phyloP scores from a whole-genome alignment of 192 early-diverging fungal genomes.

The Lunasporangiospora selenospora region DNA sequence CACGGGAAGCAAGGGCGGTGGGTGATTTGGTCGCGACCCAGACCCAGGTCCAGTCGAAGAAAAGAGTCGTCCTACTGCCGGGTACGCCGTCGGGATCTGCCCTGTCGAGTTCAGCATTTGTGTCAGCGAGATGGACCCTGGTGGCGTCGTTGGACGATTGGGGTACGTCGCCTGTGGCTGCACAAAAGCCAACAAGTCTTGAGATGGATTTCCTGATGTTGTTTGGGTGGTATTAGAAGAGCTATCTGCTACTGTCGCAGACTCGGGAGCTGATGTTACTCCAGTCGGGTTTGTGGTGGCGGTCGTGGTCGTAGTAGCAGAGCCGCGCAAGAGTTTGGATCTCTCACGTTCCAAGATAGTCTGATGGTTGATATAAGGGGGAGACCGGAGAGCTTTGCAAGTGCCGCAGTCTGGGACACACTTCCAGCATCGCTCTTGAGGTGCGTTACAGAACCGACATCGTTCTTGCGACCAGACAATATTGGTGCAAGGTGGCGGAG shows the following conservation, averaged over 20 bases:
- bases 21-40: background rate
- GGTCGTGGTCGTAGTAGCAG: background rate
- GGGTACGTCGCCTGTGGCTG: too few relatives aligned
- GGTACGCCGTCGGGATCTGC: constrained; percentile 1
- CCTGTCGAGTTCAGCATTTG: constrained; percentile 7
- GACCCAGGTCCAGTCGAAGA: background rate
- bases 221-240: too few relatives aligned
- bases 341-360: constrained; percentile 21
- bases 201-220: too few relatives aligned
- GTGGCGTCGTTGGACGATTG: constrained; percentile 18
- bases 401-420: constrained; percentile 34
- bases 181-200: too few relatives aligned
- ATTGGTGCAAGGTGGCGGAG: constrained; percentile 17
- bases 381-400: constrained; percentile 30
- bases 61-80: background rate
- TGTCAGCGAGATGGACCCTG: constrained; percentile 36
- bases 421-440: constrained; percentile 42
- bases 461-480: constrained; percentile 43
- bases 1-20: background rate
- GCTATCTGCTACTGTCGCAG: too few relatives aligned
- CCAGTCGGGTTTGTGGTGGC: too few relatives aligned
- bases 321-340: too few relatives aligned
- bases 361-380: constrained; percentile 50
- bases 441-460: constrained; percentile 43
- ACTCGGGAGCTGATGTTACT: too few relatives aligned